Conservation (phyloP, 345 rosid genomes). For the Brassica napus region DNA sequence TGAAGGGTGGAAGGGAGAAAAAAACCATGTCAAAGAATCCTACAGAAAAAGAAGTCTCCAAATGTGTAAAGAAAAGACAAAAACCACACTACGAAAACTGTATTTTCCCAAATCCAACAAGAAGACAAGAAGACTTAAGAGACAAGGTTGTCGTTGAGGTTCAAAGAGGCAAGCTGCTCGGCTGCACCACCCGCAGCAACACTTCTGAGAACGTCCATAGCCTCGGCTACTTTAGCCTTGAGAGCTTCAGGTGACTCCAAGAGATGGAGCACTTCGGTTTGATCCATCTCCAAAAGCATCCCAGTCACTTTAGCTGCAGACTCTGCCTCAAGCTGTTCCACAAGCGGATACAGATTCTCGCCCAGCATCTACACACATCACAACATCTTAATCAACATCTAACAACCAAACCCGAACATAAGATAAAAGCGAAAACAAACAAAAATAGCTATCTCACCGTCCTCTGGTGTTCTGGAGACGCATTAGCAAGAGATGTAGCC, state of each 20-base stretch:
- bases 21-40: slow-evolving; percentile 30
- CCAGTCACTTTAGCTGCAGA: slow-evolving; percentile 94
- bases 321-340: slow-evolving; percentile 86
- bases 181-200: slow-evolving; percentile 64
- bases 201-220: slow-evolving; percentile 91
- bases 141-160: slow-evolving; percentile 60
- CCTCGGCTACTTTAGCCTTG: slow-evolving; percentile 85
- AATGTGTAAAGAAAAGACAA: slow-evolving; percentile 16
- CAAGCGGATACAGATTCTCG: slow-evolving; percentile 90
- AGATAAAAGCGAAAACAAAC: neutral
- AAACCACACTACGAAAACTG: slow-evolving; percentile 17
- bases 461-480: slow-evolving; percentile 84
- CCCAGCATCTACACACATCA: slow-evolving; percentile 74
- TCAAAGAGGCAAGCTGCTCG: slow-evolving; percentile 74
- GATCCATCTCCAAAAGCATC: slow-evolving; percentile 98
- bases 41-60: neutral
- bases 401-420: neutral
- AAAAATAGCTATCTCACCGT: slow-evolving; percentile 49
- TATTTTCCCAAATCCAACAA: slow-evolving; percentile 1
- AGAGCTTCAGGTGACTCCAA: slow-evolving; percentile 94
- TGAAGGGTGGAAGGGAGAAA: neutral
- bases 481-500: slow-evolving; percentile 86
- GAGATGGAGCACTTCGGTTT: slow-evolving; percentile 89
- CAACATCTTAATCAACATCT: neutral
- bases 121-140: slow-evolving; percentile 36